These are phyloP conservation scores for Silybum marianum DNA, from an alignment of 129 eudicot genomes.

Conservation along the genomic window DNA sequence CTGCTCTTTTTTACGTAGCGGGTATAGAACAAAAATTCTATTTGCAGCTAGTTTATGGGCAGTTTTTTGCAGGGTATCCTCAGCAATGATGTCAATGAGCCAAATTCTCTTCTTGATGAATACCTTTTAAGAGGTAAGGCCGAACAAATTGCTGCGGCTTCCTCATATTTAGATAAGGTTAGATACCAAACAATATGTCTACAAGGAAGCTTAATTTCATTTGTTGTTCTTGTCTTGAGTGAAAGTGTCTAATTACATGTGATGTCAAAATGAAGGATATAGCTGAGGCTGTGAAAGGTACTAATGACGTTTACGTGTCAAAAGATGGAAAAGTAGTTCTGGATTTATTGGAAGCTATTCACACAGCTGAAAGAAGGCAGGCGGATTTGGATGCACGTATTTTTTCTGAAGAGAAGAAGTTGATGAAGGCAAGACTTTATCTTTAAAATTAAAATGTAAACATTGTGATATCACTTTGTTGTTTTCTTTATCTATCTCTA, in stretches of 20 bases:
- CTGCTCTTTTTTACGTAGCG: constrained; percentile 2
- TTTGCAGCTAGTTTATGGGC: constrained; percentile 25
- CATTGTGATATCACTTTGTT: constrained; percentile 2
- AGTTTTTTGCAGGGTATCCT: constrained; percentile 44
- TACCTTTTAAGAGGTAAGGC: constrained; percentile 49
- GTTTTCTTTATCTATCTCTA: constrained; percentile 1
- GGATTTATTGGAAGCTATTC: constrained; percentile 90
- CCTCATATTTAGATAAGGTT: constrained; percentile 50
- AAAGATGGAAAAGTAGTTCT: constrained; percentile 78
- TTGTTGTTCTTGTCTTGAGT: background rate
- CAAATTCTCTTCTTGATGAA: constrained; percentile 73
- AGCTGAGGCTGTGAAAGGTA: constrained; percentile 42
- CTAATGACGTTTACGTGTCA: constrained; percentile 39
- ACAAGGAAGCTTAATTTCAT: background rate
- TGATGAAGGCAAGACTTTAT: constrained; percentile 58
- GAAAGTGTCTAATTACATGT: constrained; percentile 24
- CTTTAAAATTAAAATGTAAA: background rate
- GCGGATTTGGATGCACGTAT: constrained; percentile 77
- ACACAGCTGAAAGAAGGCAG: constrained; percentile 90
- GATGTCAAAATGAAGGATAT: constrained; percentile 52
- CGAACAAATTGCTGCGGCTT: constrained; percentile 42
- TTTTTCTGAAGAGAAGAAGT: constrained; percentile 80
- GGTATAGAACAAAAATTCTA: constrained; percentile 17
- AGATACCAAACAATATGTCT: constrained; percentile 7
- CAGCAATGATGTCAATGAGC: constrained; percentile 36